Conservation (phyloP, 1,139 yeast genomes). For the Pichia sp. region DNA sequence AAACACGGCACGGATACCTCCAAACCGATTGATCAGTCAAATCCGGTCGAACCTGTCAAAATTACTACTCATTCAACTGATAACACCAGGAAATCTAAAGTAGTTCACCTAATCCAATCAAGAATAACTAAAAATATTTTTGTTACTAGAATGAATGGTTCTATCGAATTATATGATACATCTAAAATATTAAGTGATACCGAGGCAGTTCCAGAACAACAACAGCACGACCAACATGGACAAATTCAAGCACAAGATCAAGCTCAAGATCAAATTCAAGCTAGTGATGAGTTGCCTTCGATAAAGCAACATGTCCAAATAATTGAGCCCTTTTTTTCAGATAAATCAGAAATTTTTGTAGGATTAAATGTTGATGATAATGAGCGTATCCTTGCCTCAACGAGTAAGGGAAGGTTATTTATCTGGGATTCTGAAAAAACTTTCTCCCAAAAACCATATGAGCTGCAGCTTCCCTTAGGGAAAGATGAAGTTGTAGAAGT, state of each 20-base stretch:
- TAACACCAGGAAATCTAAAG: conserved; percentile 19
- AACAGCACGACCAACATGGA: not conserved
- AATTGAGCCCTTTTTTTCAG: conserved; percentile 1
- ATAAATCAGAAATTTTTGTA: conserved; percentile 20
- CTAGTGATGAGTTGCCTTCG: conserved; percentile 7
- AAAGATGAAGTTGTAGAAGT: conserved; percentile 39
- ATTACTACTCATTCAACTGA: conserved; percentile 10
- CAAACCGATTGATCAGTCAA: conserved; percentile 19
- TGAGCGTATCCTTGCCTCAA: conserved; percentile 29
- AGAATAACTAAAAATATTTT: conserved; percentile 29
- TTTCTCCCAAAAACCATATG: conserved; percentile 30
- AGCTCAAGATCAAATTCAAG: not conserved
- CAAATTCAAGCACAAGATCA: not conserved
- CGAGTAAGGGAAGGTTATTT: conserved; percentile 45
- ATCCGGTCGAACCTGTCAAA: conserved; percentile 3
- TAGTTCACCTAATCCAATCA: conserved; percentile 23
- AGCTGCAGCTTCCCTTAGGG: conserved; percentile 24
- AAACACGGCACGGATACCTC: conserved; percentile 65
- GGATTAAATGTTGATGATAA: conserved; percentile 18
- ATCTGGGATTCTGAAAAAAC: conserved; percentile 26
- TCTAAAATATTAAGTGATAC: conserved; percentile 2
- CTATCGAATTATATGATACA: conserved; percentile 21
- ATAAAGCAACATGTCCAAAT: conserved; percentile 7
- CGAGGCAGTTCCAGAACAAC: conserved; percentile 3
- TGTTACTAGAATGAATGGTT: conserved; percentile 39